Percentiles rank a stretch among this genome's conserved stretches.
Conservation (phyloP, 768 basidiomycete species). For the Mycena galopus region DNA sequence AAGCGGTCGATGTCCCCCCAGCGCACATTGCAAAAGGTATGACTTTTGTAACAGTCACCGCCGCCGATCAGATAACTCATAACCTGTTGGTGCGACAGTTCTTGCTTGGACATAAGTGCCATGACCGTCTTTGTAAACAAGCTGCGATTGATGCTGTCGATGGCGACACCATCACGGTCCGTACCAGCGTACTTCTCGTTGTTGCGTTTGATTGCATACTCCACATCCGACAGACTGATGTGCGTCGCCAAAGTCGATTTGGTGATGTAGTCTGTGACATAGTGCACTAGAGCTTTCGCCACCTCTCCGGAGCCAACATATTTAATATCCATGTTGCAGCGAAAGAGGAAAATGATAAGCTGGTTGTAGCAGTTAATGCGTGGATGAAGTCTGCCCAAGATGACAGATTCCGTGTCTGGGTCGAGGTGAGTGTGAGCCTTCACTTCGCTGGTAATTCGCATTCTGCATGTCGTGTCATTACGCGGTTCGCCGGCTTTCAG, state of each 20-base stretch:
- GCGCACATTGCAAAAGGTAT: background rate
- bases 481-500: no score
- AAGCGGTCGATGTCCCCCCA: background rate
- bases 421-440: no score
- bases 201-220: slow-evolving; percentile 24
- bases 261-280: slow-evolving; percentile 53
- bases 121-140: slow-evolving; percentile 16
- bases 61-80: slow-evolving; percentile 24
- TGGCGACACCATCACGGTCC: no score
- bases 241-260: slow-evolving; percentile 41
- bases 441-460: no score
- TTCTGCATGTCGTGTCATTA: no score
- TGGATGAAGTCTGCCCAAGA: slow-evolving; percentile 17
- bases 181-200: background rate
- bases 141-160: background rate
- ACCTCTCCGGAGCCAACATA: slow-evolving; percentile 44
- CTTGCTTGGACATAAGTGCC: slow-evolving; percentile 21
- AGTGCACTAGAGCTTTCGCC: slow-evolving; percentile 47
- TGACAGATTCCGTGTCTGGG: slow-evolving; percentile 13
- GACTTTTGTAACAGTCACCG: background rate
- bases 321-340: slow-evolving; percentile 48
- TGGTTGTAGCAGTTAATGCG: no score
- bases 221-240: slow-evolving; percentile 29
- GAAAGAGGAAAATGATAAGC: slow-evolving; percentile 34
- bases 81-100: slow-evolving; percentile 19